phyloP scores from a whole-genome alignment of 345 rosid genomes.

The Cochlearia excelsa region DNA sequence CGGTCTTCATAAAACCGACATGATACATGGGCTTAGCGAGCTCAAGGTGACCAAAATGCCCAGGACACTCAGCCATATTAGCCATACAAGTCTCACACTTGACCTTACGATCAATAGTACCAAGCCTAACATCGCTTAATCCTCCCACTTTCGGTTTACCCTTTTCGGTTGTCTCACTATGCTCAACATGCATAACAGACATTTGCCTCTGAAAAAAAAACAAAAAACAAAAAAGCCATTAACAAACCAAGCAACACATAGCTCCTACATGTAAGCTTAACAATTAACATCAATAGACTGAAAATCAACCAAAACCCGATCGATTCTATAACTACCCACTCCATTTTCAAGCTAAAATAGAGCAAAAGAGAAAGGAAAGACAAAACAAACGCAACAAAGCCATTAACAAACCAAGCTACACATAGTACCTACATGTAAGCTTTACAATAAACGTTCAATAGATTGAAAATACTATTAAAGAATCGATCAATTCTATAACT shows the following conservation, averaged over 20 bases:
- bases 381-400: too few species aligned
- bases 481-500: too few species aligned
- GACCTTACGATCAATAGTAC: slow-evolving; percentile 86
- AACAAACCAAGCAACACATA: slow-evolving; percentile 7
- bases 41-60: slow-evolving; percentile 96
- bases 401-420: too few species aligned
- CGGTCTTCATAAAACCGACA: slow-evolving; percentile 89
- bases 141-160: slow-evolving; percentile 87
- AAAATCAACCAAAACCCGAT: too few species aligned
- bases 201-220: slow-evolving; percentile 73
- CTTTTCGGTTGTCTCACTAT: slow-evolving; percentile 82
- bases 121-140: slow-evolving; percentile 78
- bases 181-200: slow-evolving; percentile 88
- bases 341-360: too few species aligned
- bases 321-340: too few species aligned
- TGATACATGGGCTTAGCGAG: slow-evolving; percentile 98
- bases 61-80: slow-evolving; percentile 93
- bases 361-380: too few species aligned
- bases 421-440: too few species aligned
- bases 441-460: too few species aligned
- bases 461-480: too few species aligned
- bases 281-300: too few species aligned
- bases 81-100: slow-evolving; percentile 95
- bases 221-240: not conserved
- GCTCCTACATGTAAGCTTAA: not conserved